Base-by-base conservation (phyloP, 768 basidiomycete genomes). In the Filobasidium wieringae region DNA sequence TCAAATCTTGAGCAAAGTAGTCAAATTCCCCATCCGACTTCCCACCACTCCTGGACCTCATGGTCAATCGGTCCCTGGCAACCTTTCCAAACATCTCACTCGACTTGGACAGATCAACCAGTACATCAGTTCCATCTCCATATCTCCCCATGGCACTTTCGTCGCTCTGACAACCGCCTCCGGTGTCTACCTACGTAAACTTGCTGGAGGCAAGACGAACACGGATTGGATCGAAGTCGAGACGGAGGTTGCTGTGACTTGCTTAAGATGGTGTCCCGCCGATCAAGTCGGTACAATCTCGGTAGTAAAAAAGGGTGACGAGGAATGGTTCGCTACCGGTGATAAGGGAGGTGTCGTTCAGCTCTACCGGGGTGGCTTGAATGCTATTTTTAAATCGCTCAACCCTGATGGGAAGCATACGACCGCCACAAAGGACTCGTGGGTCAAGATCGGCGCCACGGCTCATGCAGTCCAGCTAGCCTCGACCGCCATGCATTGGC, bases 241-340 rank as follows among this genome's bases (percentile, higher is more conserved):
- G 29, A 32, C 33, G 50, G 24, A 36, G 29, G 19, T 45, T 43
- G 24, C 51, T 77, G 43, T 96, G 58, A 90, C 87, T 1, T 89
- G 87, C 70, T 77, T 95, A 40, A 82, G 87, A 5, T 86, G 87
- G 70, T 89, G 93, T 71, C 93, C 93, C 1, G 79, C 77, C 51
- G 85, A 62, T 49, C 4, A 39, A 63, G 2, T 53, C 58, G 32
- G 53, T 40, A 19, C 53, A 60, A 27, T 51, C 27, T 37, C 52
- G 12, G 22, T 56, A 14, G 11, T 61, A 14, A 36, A 49, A 45
- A 36, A 43, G 9, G 50, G 61, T 26, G 58, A 59, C 26, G 71
- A 95, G 62, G 88, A 92, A 56, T 92, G 87, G 74, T 95, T 97
- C 71, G 95, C 90, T 2, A 95, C 93, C 0, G 95, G 95, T 26